These are phyloP conservation scores for Mikania micrantha DNA, from an alignment of 129 eudicot genomes.

Conservation along the genomic window DNA sequence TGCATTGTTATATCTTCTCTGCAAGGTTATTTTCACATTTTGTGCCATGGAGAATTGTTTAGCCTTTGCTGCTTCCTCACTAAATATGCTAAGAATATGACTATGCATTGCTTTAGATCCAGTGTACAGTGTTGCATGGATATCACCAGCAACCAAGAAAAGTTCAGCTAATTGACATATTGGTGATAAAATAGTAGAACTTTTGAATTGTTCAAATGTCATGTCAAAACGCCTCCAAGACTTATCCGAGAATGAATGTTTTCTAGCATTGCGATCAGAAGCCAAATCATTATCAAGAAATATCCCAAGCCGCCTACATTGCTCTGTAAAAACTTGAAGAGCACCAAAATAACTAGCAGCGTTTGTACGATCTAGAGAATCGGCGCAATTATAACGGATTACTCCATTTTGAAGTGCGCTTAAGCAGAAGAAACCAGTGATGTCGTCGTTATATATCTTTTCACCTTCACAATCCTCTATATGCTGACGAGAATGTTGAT, in stretches of 20 bases:
- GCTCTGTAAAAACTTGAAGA: constrained; percentile 85
- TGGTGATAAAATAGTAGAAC: constrained; percentile 77
- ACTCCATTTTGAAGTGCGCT: constrained; percentile 85
- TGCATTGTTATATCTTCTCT: constrained; percentile 94
- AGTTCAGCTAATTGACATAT: constrained; percentile 67
- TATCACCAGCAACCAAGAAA: constrained; percentile 79
- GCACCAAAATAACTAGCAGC: constrained; percentile 96
- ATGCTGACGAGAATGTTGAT: constrained; percentile 59
- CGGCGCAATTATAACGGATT: constrained; percentile 89
- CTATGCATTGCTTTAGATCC: constrained; percentile 99
- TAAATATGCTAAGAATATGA: constrained; percentile 84
- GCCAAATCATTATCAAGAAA: constrained; percentile 78
- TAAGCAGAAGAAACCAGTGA: constrained; percentile 68
- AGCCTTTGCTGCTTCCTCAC: constrained; percentile 75
- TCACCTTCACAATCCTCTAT: constrained; percentile 61
- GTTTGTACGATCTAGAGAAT: constrained; percentile 90
- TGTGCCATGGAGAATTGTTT: constrained; percentile 90
- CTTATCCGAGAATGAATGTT: constrained; percentile 69
- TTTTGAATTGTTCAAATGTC: constrained; percentile 89
- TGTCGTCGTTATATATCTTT: constrained; percentile 50
- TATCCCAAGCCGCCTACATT: constrained; percentile 83
- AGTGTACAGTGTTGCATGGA: constrained; percentile 88
- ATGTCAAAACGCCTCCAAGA: constrained; percentile 93
- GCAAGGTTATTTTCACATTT: constrained; percentile 78
- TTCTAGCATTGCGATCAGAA: constrained; percentile 46